Evolutionary conservation across 225 moss, liverwort and hornwort species (phyloP).

Genomic region (Sphagnum tenellum): DNA sequence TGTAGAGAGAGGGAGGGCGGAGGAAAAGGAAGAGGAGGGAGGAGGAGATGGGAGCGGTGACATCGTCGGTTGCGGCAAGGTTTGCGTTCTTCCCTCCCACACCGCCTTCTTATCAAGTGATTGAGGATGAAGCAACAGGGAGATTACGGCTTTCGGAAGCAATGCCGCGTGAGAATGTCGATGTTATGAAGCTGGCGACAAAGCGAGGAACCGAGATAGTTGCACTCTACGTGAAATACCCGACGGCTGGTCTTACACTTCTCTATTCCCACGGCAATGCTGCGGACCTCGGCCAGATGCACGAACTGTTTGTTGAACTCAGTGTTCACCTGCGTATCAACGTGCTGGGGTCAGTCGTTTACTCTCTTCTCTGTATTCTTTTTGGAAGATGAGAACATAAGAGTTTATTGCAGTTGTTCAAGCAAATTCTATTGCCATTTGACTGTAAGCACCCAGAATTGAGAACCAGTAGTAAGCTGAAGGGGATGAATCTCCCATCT

Average conservation of each 20-base stretch:
- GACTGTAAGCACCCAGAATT: too few relatives aligned
- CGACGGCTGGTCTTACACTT: constrained; percentile 60
- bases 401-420: too few relatives aligned
- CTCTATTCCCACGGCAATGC: constrained; percentile 98
- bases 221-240: constrained; percentile 72
- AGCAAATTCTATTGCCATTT: too few relatives aligned
- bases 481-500: too few relatives aligned
- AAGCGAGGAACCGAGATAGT: constrained; percentile 61
- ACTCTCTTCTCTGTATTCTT: background rate
- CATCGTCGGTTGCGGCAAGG: constrained; percentile 96
- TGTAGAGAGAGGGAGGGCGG: too few relatives aligned
- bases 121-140: constrained; percentile 53
- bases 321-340: constrained; percentile 86
- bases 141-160: constrained; percentile 70
- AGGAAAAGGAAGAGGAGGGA: too few relatives aligned
- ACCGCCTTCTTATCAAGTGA: constrained; percentile 77
- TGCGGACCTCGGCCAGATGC: constrained; percentile 98
- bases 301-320: constrained; percentile 98
- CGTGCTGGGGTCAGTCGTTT: constrained; percentile 73
- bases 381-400: too few relatives aligned
- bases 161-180: constrained; percentile 67
- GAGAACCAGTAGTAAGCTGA: too few relatives aligned
- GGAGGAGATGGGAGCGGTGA: constrained; percentile 89
- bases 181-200: constrained; percentile 67
- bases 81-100: constrained; percentile 99